These are phyloP conservation scores for Kodamaea sp. DNA, from an alignment of 1,139 yeast species.

Conservation along the genomic window DNA sequence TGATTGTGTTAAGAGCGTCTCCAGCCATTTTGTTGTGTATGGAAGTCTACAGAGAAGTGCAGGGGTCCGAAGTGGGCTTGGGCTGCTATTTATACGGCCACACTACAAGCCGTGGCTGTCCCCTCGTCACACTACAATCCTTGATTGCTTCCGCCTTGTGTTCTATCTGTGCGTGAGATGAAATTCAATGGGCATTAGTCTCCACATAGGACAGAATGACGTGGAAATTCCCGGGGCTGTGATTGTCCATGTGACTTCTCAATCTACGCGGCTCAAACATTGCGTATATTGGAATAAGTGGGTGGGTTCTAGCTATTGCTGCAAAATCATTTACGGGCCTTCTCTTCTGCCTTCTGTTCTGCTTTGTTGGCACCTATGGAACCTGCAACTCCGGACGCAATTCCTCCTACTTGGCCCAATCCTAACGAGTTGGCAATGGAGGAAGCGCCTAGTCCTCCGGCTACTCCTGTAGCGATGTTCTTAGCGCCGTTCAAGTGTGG, in stretches of 20 bases:
- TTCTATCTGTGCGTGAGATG: no score
- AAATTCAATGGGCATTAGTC: no score
- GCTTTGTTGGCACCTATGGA: constrained; percentile 31
- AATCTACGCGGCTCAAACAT: no score
- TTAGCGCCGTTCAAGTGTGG: constrained; percentile 16
- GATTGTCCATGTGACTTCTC: no score
- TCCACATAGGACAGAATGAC: no score
- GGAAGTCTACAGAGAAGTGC: no score
- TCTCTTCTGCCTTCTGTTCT: constrained; percentile 17
- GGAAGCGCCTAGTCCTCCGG: constrained; percentile 23
- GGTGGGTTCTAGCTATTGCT: no score
- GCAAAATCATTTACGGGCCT: no score
- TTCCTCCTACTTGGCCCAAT: constrained; percentile 20
- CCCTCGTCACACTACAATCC: no score
- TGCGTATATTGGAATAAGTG: no score
- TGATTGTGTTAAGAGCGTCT: constrained; percentile 22
- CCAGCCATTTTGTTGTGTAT: constrained; percentile 6
- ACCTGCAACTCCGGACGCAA: constrained; percentile 31
- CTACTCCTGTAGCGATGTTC: constrained; percentile 22
- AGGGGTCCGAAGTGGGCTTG: not conserved
- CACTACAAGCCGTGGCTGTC: constrained; percentile 4
- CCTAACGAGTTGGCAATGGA: constrained; percentile 19
- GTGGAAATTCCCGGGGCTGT: no score
- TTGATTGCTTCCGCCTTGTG: no score
- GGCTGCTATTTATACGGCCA: constrained; percentile 1